Conservation (phyloP, 805 yeast genomes). For the Cyberlindnera euphorbiiphila region DNA sequence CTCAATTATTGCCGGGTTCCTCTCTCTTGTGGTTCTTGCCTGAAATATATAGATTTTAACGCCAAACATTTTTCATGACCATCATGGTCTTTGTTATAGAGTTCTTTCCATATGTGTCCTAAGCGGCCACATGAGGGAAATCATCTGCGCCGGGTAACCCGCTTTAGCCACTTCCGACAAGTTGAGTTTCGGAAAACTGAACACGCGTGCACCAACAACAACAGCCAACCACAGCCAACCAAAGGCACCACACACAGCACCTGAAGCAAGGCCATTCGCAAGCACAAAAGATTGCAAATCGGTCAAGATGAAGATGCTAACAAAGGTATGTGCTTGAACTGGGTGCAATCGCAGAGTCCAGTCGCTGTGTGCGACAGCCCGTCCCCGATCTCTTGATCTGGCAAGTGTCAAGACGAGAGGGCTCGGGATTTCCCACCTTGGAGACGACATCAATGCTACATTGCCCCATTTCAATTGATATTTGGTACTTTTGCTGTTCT, state of each 20-base stretch:
- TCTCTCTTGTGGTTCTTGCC: constrained; percentile 2
- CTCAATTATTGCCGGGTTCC: constrained; percentile 2
- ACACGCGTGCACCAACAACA: constrained; percentile 15
- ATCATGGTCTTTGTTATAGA: no score
- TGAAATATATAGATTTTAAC: neutral
- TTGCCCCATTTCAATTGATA: no score
- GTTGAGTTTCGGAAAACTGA: constrained; percentile 6
- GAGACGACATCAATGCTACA: no score
- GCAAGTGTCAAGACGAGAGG: constrained; percentile 6
- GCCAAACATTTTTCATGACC: no score
- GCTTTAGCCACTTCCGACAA: neutral
- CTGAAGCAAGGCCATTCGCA: neutral
- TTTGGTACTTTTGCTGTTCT: no score
- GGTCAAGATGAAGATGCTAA: constrained; percentile 75
- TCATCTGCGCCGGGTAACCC: neutral
- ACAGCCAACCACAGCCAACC: constrained; percentile 1
- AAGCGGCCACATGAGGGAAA: no score
- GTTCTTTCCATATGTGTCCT: no score
- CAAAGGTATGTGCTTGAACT: constrained; percentile 45
- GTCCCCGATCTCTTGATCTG: neutral
- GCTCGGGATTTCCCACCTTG: no score
- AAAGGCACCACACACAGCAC: neutral
- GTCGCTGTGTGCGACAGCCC: constrained; percentile 1
- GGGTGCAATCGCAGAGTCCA: neutral
- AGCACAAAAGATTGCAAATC: neutral